phyloP scores from a whole-genome alignment of 75 land plant genomes.

The Adiantum capillusveneris region DNA sequence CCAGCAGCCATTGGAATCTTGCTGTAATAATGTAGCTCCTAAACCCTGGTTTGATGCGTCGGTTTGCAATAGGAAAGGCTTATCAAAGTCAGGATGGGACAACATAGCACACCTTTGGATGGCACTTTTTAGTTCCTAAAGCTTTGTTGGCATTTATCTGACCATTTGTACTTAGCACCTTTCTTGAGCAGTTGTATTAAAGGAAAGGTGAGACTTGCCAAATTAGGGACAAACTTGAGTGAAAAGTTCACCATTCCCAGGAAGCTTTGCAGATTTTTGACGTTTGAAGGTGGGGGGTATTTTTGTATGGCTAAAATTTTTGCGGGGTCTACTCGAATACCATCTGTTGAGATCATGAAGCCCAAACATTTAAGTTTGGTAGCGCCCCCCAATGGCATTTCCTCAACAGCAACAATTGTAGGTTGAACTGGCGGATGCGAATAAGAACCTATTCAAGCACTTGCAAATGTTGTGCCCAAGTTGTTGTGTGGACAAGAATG shows the following conservation, averaged over 20 bases:
- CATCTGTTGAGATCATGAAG: neutral
- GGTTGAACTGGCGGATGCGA: neutral
- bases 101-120: neutral
- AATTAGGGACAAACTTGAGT: neutral
- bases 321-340: neutral
- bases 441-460: neutral
- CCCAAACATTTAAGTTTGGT: neutral
- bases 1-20: neutral
- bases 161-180: neutral
- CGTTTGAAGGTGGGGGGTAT: neutral
- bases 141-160: neutral
- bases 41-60: neutral
- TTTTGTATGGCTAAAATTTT: neutral
- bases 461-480: constrained; percentile 1
- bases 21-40: neutral
- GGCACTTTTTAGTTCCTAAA: neutral
- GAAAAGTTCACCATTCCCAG: neutral
- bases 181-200: neutral
- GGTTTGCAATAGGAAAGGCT: neutral
- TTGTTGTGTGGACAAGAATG: constrained; percentile 7
- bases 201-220: neutral
- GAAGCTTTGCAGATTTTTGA: neutral
- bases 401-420: neutral
- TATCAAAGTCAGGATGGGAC: neutral
- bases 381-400: neutral